Conservation (phyloP, 768 basidiomycete species). For the Boletus rubroflammeus region DNA sequence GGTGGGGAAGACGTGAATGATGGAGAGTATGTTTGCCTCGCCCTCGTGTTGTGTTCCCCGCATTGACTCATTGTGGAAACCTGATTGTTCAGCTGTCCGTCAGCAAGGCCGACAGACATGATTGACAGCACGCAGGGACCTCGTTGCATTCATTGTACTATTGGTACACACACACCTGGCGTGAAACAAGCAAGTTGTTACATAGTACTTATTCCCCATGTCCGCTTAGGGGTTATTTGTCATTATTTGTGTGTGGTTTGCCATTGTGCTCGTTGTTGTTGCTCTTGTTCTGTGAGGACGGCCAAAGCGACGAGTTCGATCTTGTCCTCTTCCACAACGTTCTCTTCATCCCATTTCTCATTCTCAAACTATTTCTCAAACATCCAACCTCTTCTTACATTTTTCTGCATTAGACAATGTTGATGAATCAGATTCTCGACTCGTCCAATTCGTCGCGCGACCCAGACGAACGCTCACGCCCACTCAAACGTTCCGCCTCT, state of each 20-base stretch:
- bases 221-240: conserved; percentile 7
- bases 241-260: conserved; percentile 15
- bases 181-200: too few species aligned
- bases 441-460: conserved; percentile 26
- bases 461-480: conserved; percentile 23
- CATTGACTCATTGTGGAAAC: too few species aligned
- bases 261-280: conserved; percentile 14
- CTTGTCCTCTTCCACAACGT: conserved; percentile 22
- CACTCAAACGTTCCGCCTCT: conserved; percentile 62
- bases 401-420: conserved; percentile 16
- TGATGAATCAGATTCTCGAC: conserved; percentile 34
- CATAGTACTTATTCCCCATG: not conserved
- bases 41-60: not conserved
- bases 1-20: not conserved
- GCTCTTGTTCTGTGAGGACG: conserved; percentile 13
- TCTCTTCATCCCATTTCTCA: conserved; percentile 8
- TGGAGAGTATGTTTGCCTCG: not conserved
- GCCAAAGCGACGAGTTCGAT: conserved; percentile 6
- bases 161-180: too few species aligned
- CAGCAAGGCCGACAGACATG: not conserved
- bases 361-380: not conserved
- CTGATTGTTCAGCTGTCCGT: not conserved
- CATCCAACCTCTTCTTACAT: not conserved
- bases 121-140: not conserved
- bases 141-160: not conserved